Evolutionary conservation across 805 yeast species (phyloP).

Genomic region (Spathaspora gorwiae): DNA sequence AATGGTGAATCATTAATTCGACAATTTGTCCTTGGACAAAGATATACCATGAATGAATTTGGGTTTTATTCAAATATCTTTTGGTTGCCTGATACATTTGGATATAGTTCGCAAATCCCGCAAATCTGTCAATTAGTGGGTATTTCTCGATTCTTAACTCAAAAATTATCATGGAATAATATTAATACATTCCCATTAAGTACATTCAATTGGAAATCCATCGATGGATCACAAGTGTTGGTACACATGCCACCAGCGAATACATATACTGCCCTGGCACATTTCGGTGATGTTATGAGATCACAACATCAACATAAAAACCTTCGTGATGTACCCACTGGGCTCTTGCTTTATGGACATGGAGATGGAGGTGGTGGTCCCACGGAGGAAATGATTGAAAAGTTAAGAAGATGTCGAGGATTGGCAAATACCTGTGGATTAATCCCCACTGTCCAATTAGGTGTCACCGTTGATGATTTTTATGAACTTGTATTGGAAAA

Average conservation of each 20-base stretch:
- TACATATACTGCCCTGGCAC: constrained; percentile 90
- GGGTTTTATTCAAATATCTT: constrained; percentile 71
- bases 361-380: constrained; percentile 99
- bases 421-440: constrained; percentile 66
- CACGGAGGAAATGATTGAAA: constrained; percentile 87
- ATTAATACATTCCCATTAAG: constrained; percentile 85
- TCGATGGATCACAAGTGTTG: constrained; percentile 88
- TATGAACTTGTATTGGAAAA: constrained; percentile 59
- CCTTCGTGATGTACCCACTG: constrained; percentile 72
- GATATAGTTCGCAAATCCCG: constrained; percentile 92
- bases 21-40: constrained; percentile 87
- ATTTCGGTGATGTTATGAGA: constrained; percentile 87
- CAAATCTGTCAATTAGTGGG: constrained; percentile 88
- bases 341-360: constrained; percentile 79
- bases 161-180: constrained; percentile 94
- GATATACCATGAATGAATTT: constrained; percentile 75
- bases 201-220: constrained; percentile 92
- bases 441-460: constrained; percentile 78
- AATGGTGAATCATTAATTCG: constrained; percentile 85
- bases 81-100: constrained; percentile 98
- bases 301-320: constrained; percentile 81
- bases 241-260: constrained; percentile 98
- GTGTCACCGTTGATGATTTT: constrained; percentile 75
- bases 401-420: constrained; percentile 87
- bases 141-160: constrained; percentile 81